Percentiles rank a stretch among this genome's conserved stretches.
phyloP scores from a whole-genome alignment of 1,139 yeast genomes.

The Blastobotrys indianensis region DNA sequence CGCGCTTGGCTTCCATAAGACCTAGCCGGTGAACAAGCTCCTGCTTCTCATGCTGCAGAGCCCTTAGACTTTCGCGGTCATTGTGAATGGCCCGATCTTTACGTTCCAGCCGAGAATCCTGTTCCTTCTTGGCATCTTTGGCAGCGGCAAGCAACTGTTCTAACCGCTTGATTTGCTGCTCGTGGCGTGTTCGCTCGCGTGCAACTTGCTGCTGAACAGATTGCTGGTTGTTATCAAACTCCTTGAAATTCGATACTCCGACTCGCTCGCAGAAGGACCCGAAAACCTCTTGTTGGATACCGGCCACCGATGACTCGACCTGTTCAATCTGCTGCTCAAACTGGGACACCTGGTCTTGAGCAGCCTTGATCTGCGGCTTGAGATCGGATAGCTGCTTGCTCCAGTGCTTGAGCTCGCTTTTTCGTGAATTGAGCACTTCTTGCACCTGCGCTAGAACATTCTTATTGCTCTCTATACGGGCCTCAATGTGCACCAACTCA shows the following conservation, averaged over 20 bases:
- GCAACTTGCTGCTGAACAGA: conserved; percentile 25
- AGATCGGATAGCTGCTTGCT: conserved; percentile 22
- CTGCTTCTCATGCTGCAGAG: conserved; percentile 1
- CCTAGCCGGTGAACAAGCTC: conserved; percentile 6
- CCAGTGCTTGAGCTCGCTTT: conserved; percentile 53
- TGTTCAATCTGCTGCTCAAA: conserved; percentile 16
- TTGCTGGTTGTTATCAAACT: conserved; percentile 61
- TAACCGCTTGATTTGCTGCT: conserved; percentile 11
- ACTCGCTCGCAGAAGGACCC: conserved; percentile 48
- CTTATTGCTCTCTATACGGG: conserved; percentile 47
- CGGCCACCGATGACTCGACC: conserved; percentile 23
- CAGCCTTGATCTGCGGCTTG: conserved; percentile 9
- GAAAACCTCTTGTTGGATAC: conserved; percentile 38
- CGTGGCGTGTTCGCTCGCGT: conserved; percentile 9
- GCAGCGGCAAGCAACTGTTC: conserved; percentile 5
- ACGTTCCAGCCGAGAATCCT: conserved; percentile 6
- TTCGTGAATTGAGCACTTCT: conserved; percentile 49
- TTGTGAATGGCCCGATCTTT: conserved; percentile 1
- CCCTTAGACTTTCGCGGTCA: not conserved
- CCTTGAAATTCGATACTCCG: conserved; percentile 51
- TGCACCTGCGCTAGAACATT: conserved; percentile 46
- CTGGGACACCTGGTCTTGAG: conserved; percentile 17
- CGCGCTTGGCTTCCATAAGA: conserved; percentile 8
- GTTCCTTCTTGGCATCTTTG: conserved; percentile 4
- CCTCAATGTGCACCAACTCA: conserved; percentile 39